Evolutionary conservation across 2,329 filamentous ascomycete species (phyloP).

Genomic region (Fusarium sp.): DNA sequence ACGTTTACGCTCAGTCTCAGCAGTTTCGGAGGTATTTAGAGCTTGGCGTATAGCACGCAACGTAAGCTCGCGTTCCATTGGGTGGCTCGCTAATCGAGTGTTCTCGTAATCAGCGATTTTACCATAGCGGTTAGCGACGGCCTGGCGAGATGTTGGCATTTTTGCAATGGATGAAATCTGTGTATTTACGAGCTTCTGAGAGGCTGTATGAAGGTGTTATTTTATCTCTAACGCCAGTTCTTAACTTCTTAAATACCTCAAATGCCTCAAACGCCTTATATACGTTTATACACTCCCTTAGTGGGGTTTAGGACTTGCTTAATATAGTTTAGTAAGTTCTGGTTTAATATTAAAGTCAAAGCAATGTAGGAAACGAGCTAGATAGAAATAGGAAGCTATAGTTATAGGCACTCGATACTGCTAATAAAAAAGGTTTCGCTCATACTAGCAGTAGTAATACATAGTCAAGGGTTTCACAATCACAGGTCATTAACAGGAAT

Average conservation of each 20-base stretch:
- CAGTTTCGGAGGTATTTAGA: neutral
- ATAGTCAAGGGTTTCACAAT: no score
- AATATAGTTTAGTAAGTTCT: neutral
- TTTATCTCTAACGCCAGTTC: rapidly evolving
- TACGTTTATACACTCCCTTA: neutral
- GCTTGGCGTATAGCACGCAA: neutral
- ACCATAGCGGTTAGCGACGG: neutral
- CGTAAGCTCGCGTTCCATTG: neutral
- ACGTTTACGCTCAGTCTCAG: neutral
- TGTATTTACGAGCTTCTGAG: neutral
- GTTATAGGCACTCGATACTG: neutral
- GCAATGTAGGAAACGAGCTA: neutral
- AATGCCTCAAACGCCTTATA: neutral
- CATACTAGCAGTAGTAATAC: no score
- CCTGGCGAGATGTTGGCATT: neutral
- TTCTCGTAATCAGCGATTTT: neutral
- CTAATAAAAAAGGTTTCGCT: no score
- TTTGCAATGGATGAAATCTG: neutral
- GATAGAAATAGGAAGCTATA: neutral
- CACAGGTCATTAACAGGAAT: no score
- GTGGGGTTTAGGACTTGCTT: neutral
- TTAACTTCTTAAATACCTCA: neutral
- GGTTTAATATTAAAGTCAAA: rapidly evolving
- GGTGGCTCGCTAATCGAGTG: neutral
- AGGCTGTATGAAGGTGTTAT: rapidly evolving